Base-by-base conservation (phyloP, 768 basidiomycete genomes). In the Porphyrellus cyaneotinctus region DNA sequence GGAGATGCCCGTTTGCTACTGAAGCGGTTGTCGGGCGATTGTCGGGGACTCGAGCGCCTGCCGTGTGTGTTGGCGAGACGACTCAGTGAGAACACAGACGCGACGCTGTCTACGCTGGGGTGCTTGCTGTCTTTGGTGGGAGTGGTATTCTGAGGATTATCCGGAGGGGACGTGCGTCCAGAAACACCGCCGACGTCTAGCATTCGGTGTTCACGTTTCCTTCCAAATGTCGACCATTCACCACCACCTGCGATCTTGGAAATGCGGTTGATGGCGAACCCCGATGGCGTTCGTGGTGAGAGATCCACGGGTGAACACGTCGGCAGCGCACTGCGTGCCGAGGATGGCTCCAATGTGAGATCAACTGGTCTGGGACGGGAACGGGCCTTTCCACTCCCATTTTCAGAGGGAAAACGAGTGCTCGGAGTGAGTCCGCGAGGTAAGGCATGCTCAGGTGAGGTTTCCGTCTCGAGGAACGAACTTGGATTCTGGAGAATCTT, bases 221-320 rank as follows among this genome's bases (percentile, higher is more conserved):
- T 64, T 26, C 71, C 71, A 61, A 72, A 74, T 13, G 71, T 72
- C 23, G 71, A 63, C 71, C 71, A 72, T 53, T 63, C 68, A 12
- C 63, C 63, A 37, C 62, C 54, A 0, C 52, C 36, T 10, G 59
- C 52, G 23, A 61, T 38, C 41, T 52, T 59, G 44, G 65, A 67
- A 17, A 60, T 36, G 52, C 47, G 64, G 12, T 44, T 50, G 41
- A 58, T 56, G 31, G 47, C 18, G 32, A 52, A 46, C 43, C 49
- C 49, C 12, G 61, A 47, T 24, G 44, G 53, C 2, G 57, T 51
- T 43, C 46, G 59, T 18, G 53, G 50, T n/a, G 56, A 51, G 47
- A 54, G 44, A 33, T 58, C 55, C 22, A 39, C 32, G 49, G 48
- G 39, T 17, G 51, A 33, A n/a, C 36, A 43, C 26, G 43, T 12